phyloP scores from a whole-genome alignment of 2,329 filamentous ascomycete genomes.

The Trichoderma breve region DNA sequence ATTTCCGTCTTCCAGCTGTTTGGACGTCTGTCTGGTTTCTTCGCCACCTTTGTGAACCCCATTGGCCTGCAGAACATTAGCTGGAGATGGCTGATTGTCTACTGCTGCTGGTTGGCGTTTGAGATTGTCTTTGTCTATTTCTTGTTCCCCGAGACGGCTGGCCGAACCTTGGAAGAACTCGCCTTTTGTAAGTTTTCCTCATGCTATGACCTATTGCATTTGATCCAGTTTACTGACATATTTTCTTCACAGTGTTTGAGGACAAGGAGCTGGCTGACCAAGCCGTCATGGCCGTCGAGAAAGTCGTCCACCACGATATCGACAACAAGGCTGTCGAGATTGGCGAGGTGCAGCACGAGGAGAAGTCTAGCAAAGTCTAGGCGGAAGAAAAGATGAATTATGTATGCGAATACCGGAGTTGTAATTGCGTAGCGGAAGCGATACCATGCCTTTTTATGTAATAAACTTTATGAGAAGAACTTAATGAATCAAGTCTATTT shows the following conservation, averaged over 20 bases:
- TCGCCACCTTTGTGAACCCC: conserved; percentile 3
- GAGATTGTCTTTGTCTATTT: conserved; percentile 2
- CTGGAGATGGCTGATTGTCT: conserved; percentile 8
- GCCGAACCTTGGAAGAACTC: not conserved
- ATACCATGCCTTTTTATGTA: not conserved
- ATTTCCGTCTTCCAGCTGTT: conserved; percentile 1
- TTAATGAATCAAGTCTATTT: not conserved
- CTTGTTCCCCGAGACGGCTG: conserved; percentile 3
- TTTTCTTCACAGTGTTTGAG: not conserved
- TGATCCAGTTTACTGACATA: not conserved
- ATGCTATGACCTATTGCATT: not conserved
- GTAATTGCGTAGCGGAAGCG: not conserved
- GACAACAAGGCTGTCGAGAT: not conserved
- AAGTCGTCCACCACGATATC: not conserved
- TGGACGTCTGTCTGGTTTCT: not conserved
- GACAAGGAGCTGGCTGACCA: not conserved
- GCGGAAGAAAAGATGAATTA: not conserved
- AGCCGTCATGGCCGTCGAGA: not conserved
- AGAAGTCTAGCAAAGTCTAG: not conserved
- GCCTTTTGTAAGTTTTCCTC: not conserved
- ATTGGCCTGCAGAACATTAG: conserved; percentile 3
- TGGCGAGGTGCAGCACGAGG: not conserved
- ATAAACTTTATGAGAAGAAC: not conserved
- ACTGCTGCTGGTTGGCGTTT: conserved; percentile 3
- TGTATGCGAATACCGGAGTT: not conserved